Evolutionary conservation across 257 asterid genomes (phyloP), one percentile per base, ranked within the genome.

Genomic region (Solanum sparsipilum): DNA sequence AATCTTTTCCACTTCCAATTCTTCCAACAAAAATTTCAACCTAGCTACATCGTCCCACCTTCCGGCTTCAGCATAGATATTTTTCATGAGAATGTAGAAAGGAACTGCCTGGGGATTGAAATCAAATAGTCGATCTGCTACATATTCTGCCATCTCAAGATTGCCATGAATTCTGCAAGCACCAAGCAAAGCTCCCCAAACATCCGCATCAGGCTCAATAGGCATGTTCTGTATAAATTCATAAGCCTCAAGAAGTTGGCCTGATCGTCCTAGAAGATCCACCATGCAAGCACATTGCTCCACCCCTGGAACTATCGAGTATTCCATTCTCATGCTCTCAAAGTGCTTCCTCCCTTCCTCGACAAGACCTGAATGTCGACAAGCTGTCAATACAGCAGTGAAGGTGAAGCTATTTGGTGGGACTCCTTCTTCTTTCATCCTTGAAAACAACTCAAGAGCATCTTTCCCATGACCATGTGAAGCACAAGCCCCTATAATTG

Each of bases 151-250:
- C 68, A 88, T 48, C 46, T 85, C 86, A 79, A 88, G 86, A 86
- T 84, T 88, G 18, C 88, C 38, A 39, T 88, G 86, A 41, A 88
- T 88, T 60, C 58, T 74, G 85, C 90, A 88, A 85, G 90, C 86
- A 85, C 90, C 86, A 67, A 88, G 90, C 44, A 88, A 27, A 58
- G 90, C 86, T 75, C 88, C 90, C 90, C 90, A 88, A 48, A 85
- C 84, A 58, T 84, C 81, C 2, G 58, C 81, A 60, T 85, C 88
- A 56, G 88, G 88, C 70, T 63, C 72, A 68, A 88, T 44, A 9
- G 73, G 88, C 88, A 88, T 88, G 74, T 63, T 88, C 82, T 85
- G 9, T 58, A 85, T 68, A 41, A 88, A 88, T 21, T 85, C 90
- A 65, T 84, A 67, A 25, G 90, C 90, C 83, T 88, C 90, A 23